Evolutionary conservation across 768 basidiomycete genomes (phyloP).

Genomic region (Collybia sordida): DNA sequence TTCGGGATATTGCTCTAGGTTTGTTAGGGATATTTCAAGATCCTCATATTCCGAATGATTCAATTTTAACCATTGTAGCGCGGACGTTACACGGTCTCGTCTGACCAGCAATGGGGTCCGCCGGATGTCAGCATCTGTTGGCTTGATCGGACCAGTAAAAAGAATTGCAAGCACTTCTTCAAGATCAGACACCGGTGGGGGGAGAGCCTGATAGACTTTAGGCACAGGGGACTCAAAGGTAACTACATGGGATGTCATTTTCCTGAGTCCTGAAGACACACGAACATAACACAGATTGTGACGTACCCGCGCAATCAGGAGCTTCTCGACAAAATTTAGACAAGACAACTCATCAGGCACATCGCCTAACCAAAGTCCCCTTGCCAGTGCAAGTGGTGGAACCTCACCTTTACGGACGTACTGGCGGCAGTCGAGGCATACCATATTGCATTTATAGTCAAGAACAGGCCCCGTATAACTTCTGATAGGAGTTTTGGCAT

Average conservation of each 20-base stretch:
- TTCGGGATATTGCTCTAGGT: slow-evolving; percentile 18
- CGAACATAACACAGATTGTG: slow-evolving; percentile 29
- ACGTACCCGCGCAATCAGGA: slow-evolving; percentile 22
- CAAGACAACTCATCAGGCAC: slow-evolving; percentile 24
- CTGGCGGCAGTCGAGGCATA: slow-evolving; percentile 14
- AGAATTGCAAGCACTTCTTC: slow-evolving; percentile 20
- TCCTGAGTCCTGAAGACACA: slow-evolving; percentile 26
- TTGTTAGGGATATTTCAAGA: slow-evolving; percentile 24
- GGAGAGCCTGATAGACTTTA: slow-evolving; percentile 22
- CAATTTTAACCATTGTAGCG: slow-evolving; percentile 31
- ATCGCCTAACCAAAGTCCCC: slow-evolving; percentile 34
- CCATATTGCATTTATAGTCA: slow-evolving; percentile 4
- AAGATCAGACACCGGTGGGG: slow-evolving; percentile 17
- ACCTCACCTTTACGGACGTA: slow-evolving; percentile 9
- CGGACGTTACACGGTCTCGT: slow-evolving; percentile 16
- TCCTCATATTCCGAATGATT: slow-evolving; percentile 32
- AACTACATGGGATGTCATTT: slow-evolving; percentile 31
- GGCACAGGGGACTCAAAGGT: slow-evolving; percentile 21
- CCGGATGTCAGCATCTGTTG: slow-evolving; percentile 17
- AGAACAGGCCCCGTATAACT: slow-evolving; percentile 15
- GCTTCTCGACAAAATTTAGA: slow-evolving; percentile 28
- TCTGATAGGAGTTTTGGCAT: background rate
- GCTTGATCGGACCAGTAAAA: slow-evolving; percentile 23
- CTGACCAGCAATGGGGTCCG: slow-evolving; percentile 28
- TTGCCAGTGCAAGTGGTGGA: slow-evolving; percentile 27